phyloP scores from a whole-genome alignment of 305 asterid species.

The Solanum aculeatissimum region DNA sequence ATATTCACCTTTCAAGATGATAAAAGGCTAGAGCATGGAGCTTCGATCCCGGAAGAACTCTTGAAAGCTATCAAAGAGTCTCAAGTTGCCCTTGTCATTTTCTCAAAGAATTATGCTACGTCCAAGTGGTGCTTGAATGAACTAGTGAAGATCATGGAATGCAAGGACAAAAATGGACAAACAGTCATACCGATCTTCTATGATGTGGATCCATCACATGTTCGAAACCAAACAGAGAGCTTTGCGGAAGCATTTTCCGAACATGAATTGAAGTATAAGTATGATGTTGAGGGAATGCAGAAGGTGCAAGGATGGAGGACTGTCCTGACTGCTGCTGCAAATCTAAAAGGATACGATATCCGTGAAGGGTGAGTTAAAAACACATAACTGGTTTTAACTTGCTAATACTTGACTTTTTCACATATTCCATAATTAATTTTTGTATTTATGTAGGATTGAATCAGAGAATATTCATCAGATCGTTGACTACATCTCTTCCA shows the following conservation, averaged over 20 bases:
- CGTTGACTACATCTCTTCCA: background rate
- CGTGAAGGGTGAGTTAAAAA: background rate
- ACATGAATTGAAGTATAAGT: background rate
- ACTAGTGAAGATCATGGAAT: background rate
- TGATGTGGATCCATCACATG: background rate
- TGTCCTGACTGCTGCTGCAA: background rate
- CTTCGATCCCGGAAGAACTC: background rate
- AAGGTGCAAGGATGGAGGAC: background rate
- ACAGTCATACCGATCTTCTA: background rate
- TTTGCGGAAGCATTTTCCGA: background rate
- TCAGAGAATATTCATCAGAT: background rate
- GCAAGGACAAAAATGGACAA: background rate
- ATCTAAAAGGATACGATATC: background rate
- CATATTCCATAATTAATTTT: background rate
- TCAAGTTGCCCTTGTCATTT: background rate
- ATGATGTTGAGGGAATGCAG: background rate
- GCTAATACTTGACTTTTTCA: background rate
- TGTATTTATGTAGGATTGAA: background rate
- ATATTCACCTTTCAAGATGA: background rate
- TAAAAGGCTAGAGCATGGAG: background rate
- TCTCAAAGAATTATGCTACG: background rate
- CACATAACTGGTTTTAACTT: too few species aligned
- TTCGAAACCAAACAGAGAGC: background rate
- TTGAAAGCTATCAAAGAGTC: background rate
- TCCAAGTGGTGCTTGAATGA: background rate